Base-by-base conservation (phyloP, 495 filamentous ascomycete genomes). In the Aspergillus coremiiformis region DNA sequence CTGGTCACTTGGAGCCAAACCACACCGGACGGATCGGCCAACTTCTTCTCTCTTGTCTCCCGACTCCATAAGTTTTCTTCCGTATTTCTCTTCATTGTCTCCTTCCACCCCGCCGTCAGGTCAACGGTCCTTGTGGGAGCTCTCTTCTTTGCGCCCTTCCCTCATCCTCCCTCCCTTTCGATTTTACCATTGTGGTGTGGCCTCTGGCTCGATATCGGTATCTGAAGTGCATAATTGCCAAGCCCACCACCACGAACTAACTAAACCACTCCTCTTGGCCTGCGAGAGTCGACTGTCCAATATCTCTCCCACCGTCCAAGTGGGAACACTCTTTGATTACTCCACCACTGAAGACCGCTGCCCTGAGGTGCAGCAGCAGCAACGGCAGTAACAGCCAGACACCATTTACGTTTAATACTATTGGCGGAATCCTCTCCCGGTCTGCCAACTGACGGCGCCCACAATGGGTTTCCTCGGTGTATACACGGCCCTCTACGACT, bases 401-500 rank as follows among this genome's bases (percentile, higher is more conserved):
- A 26, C 33, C 47, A 32, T 19, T 51, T 19, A 17, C 51, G 27
- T 21, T 35, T 22, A 26, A 21, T 39, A 41, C 20, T 20, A 50
- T 10, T 29, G 30, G 47, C 47, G 47, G 41, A 39, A 49, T 46
- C 17, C 30, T 48, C 21, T 29, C 43, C 33, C 56, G 48, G 29
- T 52, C 49, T 42, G 29, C 39, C 39, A 43, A 30, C 46, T 39
- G 49, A 54, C 54, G 48, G 39, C 44, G 44, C 52, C 57, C 54
- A 69, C 43, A 29, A 86, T 86, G 83, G 81, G 76, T 47, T 99
- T 97, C 76, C 66, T 96, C 62, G 91, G 90, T 49, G 80, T 99
- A 47, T 96, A 90, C 76, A 86, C 82, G 66, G 92, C 90, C 62
- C 61, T 95, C 62, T 97, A 94, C 78, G 89, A 95, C 75, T 99